These are phyloP conservation scores for Candida albicans DNA, from an alignment of 1,139 yeast species.

Conservation along the genomic window DNA sequence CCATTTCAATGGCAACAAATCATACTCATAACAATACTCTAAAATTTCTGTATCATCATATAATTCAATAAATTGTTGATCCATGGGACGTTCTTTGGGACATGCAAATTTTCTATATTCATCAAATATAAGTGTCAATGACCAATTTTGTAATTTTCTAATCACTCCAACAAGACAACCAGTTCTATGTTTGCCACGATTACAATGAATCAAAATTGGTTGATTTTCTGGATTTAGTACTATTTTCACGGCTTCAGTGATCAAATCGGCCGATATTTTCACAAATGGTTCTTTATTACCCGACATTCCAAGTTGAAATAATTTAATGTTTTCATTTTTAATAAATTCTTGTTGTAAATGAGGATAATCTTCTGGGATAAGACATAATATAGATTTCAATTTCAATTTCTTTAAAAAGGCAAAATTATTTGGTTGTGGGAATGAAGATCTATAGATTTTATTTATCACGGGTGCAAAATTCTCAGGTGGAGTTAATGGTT, in stretches of 20 bases:
- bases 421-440: slow-evolving; percentile 84
- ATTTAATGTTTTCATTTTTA: slow-evolving; percentile 55
- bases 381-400: slow-evolving; percentile 73
- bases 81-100: slow-evolving; percentile 93
- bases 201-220: slow-evolving; percentile 90
- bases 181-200: slow-evolving; percentile 94
- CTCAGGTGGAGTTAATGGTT: slow-evolving; percentile 71
- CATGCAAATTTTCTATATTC: slow-evolving; percentile 92
- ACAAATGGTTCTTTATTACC: slow-evolving; percentile 97
- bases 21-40: slow-evolving; percentile 47
- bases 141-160: slow-evolving; percentile 87
- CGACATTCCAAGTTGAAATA: slow-evolving; percentile 88
- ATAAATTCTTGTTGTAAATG: slow-evolving; percentile 67
- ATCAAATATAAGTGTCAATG: slow-evolving; percentile 87
- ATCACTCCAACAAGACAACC: slow-evolving; percentile 95
- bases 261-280: slow-evolving; percentile 71
- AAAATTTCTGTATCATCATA: slow-evolving; percentile 67
- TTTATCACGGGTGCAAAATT: slow-evolving; percentile 86
- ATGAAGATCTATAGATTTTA: slow-evolving; percentile 80
- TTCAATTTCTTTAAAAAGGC: slow-evolving; percentile 60
- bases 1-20: slow-evolving; percentile 74
- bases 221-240: slow-evolving; percentile 84
- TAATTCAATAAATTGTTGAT: slow-evolving; percentile 91
- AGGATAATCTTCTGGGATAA: slow-evolving; percentile 92
- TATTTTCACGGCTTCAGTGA: slow-evolving; percentile 79